Evolutionary conservation across 2,329 filamentous ascomycete genomes (phyloP).

Genomic region (Botrytis aclada): DNA sequence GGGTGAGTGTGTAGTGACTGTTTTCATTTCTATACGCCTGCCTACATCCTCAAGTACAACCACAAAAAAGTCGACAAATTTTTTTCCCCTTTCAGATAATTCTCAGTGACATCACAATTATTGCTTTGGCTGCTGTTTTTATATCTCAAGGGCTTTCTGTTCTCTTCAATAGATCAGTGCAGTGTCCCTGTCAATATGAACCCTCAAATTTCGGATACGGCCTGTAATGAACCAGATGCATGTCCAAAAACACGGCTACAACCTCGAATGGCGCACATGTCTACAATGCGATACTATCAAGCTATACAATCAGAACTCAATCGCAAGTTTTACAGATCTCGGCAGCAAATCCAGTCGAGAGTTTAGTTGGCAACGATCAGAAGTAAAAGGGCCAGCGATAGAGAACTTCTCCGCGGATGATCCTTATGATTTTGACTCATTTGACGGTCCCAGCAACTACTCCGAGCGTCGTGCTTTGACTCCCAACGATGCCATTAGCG

Average conservation of each 20-base stretch:
- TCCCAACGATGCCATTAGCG: neutral
- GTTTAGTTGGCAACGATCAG: neutral
- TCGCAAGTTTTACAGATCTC: neutral
- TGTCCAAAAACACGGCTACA: neutral
- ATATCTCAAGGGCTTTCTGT: neutral
- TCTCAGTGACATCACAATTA: neutral
- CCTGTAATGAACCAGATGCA: neutral
- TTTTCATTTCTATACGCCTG: neutral
- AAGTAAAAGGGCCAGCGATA: neutral
- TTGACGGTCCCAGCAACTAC: neutral
- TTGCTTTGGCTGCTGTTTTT: neutral
- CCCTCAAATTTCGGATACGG: neutral
- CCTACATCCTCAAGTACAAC: neutral
- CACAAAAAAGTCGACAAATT: neutral
- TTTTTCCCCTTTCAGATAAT: neutral
- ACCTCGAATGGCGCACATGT: constrained; percentile 10
- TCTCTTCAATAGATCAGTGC: neutral
- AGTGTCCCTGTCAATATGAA: neutral
- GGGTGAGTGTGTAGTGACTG: neutral
- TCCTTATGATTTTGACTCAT: neutral
- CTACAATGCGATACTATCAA: constrained; percentile 4
- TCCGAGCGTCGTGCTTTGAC: neutral
- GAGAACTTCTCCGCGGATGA: neutral
- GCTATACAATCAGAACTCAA: neutral
- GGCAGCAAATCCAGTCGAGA: neutral